Base-by-base conservation (phyloP, 805 yeast genomes). In the Cyberlindnera petersonii region DNA sequence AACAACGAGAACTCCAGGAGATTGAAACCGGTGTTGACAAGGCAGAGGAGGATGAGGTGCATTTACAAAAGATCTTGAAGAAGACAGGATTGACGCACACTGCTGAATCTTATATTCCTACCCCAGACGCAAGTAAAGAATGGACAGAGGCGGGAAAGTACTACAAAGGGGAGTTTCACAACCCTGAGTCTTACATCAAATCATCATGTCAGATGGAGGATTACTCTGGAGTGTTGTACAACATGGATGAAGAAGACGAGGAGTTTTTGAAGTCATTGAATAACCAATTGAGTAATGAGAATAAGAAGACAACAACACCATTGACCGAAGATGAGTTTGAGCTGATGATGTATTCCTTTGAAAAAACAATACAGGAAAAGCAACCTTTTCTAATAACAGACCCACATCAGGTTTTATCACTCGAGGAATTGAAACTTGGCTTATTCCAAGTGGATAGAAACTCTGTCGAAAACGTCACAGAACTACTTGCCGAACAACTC, bases 1-100 rank as follows among this genome's bases (percentile, higher is more conserved):
- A 80, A 52, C 95, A 84, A 59, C 77, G 98, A 30, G 96, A 91
- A 47, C 64, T 86, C 22, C 87, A 86, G 53, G 86, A 87, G 45
- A 76, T 93, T 31, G 98, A 93, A 55, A 91, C 98, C 6, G 98
- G 98, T 64, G 98, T 93, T 29, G 98, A 93, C 56, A 93, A 93
- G 60, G 87, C 85, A 50, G 98, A 93, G 63, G 98, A 93, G 63
- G 95, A 87, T 52, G 98, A 93, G 61, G 93, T 86, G 29, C 98
- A 93, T 74, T 71, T 93, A 46, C 95, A 91, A 60, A 86, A 83
- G 47, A 96, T 89, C 35, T 82, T 93, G 48, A 79, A 80, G 61
- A 91, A 91, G 11, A 77, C 87, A 2, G 82, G 79, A 37, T 77
- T 78, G 22, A 79, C 81, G 3, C 72, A 85, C 15, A 65, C 77